These are phyloP conservation scores for Brassica carinata DNA, from an alignment of 345 rosid genomes.

Conservation along the genomic window DNA sequence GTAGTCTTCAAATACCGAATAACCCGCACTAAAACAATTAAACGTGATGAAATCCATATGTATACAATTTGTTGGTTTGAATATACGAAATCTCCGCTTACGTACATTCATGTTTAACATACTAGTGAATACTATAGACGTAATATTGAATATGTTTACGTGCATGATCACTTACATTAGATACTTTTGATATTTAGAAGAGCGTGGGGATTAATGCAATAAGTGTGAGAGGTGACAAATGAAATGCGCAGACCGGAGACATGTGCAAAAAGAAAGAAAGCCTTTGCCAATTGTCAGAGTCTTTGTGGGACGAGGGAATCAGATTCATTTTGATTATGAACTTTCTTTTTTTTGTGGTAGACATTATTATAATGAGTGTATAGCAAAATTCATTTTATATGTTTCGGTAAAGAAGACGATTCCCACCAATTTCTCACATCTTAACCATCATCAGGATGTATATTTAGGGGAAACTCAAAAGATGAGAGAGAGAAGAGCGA, in stretches of 20 bases:
- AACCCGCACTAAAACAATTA: neutral
- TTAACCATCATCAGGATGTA: neutral
- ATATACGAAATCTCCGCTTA: neutral
- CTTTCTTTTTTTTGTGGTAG: neutral
- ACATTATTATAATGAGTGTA: neutral
- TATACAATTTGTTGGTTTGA: neutral
- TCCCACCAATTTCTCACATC: neutral
- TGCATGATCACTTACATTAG: neutral
- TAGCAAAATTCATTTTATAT: neutral
- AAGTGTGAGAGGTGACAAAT: conserved; percentile 26
- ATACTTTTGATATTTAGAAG: neutral
- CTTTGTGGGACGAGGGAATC: conserved; percentile 38
- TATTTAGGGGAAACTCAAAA: neutral
- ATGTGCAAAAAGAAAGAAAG: conserved; percentile 24
- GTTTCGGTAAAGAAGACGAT: neutral
- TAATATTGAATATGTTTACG: neutral
- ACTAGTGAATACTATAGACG: neutral
- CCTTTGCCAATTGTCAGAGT: conserved; percentile 38
- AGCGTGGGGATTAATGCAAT: neutral
- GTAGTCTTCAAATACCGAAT: neutral
- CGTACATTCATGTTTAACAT: neutral
- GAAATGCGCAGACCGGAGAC: conserved; percentile 29
- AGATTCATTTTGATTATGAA: conserved; percentile 19
- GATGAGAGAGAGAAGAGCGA: neutral
- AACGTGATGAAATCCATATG: neutral